Base-by-base conservation (phyloP, 2,329 filamentous ascomycete species). In the Penicillium sp. region DNA sequence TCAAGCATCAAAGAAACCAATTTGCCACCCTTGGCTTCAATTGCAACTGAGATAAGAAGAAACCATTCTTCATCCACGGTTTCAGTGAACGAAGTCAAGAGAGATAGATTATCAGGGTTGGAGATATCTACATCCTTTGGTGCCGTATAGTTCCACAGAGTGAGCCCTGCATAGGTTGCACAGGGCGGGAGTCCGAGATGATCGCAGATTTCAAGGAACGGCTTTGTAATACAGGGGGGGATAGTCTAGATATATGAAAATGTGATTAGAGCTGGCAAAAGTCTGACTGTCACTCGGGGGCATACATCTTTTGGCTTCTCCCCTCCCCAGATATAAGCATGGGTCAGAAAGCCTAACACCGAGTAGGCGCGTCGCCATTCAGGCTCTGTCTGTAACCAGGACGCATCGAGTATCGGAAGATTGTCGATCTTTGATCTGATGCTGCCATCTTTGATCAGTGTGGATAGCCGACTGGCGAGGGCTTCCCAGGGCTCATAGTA, bases 401-500 rank as follows among this genome's bases (percentile, higher is more conserved):
- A 80, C 49, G 91, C 95, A 54, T 87, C 89, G 59, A 96, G 85
- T 52, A 96, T 79, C 14, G 91, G 91, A 52, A 97, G 81, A 24
- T 82, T 80, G 63, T 96, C 88, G 50, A 96, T 84, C 60, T 90
- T 84, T 53, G 86, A 82, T 52, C 90, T 85, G 64, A 96, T 82
- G 52, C 89, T 86, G 70, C 88, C 88, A 70, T 84, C 90, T 52
- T 91, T 80, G 55, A 96, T 89, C 62, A 95, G 80, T 44, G 84
- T 83, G 75, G 95, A 91, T 19, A 97, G 82, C 68, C 93, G 92
- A 65, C 85, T 82, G 29, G 87, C 84, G 55, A 96, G 81, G 41
- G 86, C 83, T 75, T 97, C 93, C 93, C 93, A 98, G 63, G 91
- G 91, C 73, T 88, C 86, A 77, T 96, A 98, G 80, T 96, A 96